Conservation (phyloP, 2,329 filamentous ascomycete genomes). For the Lecanicillium sp. region DNA sequence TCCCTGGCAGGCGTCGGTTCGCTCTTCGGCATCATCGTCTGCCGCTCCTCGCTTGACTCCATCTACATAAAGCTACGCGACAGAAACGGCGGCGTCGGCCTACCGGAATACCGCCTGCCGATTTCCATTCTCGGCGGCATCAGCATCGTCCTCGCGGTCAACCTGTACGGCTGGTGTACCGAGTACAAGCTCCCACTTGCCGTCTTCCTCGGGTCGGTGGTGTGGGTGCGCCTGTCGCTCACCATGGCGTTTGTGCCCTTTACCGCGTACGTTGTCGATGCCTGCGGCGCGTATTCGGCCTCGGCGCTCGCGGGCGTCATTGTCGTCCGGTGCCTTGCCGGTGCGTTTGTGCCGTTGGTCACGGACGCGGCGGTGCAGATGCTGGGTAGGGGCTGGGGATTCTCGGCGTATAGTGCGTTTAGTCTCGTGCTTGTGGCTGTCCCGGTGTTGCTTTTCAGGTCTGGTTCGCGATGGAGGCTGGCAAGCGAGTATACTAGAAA, state of each 20-base stretch:
- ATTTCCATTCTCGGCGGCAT: conserved; percentile 34
- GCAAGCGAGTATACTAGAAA: conserved; percentile 4
- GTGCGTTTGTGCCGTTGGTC: conserved; percentile 48
- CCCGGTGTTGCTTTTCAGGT: conserved; percentile 40
- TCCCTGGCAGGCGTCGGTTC: conserved; percentile 48
- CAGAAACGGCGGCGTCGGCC: conserved; percentile 28
- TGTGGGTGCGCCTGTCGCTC: conserved; percentile 9
- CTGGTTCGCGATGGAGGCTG: conserved; percentile 38
- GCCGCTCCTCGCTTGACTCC: conserved; percentile 43
- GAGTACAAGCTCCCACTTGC: conserved; percentile 4
- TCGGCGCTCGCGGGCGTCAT: conserved; percentile 8
- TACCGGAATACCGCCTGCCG: conserved; percentile 48
- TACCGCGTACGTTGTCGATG: conserved; percentile 10
- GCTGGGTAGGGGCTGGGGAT: conserved; percentile 45
- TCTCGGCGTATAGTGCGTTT: conserved; percentile 34
- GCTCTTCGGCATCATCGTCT: conserved; percentile 35
- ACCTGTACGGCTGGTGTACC: conserved; percentile 9
- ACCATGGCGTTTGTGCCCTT: conserved; percentile 7
- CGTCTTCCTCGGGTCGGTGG: conserved; percentile 2
- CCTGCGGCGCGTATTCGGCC: conserved; percentile 7
- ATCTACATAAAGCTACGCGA: conserved; percentile 43
- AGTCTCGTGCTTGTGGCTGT: conserved; percentile 40
- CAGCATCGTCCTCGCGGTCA: conserved; percentile 4
- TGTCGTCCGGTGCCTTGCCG: conserved; percentile 34
- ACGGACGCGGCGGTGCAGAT: conserved; percentile 37